These are phyloP conservation scores for Phytophthora tubulina DNA, from an alignment of 352 stramenopile species.

Conservation along the genomic window DNA sequence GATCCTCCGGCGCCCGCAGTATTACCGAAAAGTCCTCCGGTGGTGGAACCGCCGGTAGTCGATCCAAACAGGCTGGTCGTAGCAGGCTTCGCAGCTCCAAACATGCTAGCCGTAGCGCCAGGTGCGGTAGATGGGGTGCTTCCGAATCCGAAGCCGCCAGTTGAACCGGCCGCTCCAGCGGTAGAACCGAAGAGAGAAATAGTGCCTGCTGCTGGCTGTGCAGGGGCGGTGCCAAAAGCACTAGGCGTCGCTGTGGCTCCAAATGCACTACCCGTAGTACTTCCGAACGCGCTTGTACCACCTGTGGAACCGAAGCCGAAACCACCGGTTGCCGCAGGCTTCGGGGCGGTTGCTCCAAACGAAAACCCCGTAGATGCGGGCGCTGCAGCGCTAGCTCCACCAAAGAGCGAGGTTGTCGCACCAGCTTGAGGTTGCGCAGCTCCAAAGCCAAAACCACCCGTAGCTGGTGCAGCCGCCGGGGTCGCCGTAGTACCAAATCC, in stretches of 20 bases:
- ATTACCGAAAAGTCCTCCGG: slow-evolving; percentile 49
- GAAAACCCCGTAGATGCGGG: slow-evolving; percentile 51
- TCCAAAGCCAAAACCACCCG: slow-evolving; percentile 56
- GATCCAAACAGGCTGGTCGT: slow-evolving; percentile 51
- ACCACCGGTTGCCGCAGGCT: slow-evolving; percentile 44
- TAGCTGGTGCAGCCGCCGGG: slow-evolving; percentile 42
- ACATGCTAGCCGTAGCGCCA: slow-evolving; percentile 47
- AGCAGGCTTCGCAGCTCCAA: slow-evolving; percentile 51
- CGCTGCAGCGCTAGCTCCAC: slow-evolving; percentile 38
- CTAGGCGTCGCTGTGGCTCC: slow-evolving; percentile 42
- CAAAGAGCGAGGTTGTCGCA: slow-evolving; percentile 54
- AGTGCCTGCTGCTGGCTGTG: slow-evolving; percentile 43
- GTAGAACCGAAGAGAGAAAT: slow-evolving; percentile 57
- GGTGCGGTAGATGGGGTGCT: slow-evolving; percentile 35
- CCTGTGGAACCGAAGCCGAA: slow-evolving; percentile 57
- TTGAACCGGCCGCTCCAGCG: slow-evolving; percentile 34
- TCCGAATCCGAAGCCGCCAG: slow-evolving; percentile 57
- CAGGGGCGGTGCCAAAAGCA: slow-evolving; percentile 49
- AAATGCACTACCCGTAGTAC: slow-evolving; percentile 44
- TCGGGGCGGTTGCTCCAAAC: slow-evolving; percentile 47
- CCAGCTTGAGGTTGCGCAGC: slow-evolving; percentile 41
- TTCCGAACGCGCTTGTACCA: slow-evolving; percentile 47
- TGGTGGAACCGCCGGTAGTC: slow-evolving; percentile 33
- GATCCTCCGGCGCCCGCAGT: slow-evolving; percentile 38
- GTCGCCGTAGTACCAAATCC: slow-evolving; percentile 47